Conservation (phyloP, 371 early-diverging fungal species). For the Haplosporangium sp. region DNA sequence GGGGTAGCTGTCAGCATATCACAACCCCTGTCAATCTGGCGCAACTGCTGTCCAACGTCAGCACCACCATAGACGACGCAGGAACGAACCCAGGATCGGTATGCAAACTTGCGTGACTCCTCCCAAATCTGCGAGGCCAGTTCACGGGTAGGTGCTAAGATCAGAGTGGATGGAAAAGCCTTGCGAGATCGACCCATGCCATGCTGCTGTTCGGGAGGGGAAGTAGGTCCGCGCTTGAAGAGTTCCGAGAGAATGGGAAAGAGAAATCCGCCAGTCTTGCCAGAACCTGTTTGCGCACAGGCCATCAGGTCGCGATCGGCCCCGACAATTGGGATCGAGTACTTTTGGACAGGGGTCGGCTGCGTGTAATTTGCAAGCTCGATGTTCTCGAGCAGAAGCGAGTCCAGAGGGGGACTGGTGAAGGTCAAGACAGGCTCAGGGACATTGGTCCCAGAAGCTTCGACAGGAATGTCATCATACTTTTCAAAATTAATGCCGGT, state of each 20-base stretch:
- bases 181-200: constrained; percentile 88
- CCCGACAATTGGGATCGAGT: constrained; percentile 91
- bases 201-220: constrained; percentile 58
- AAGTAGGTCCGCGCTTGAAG: constrained; percentile 90
- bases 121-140: constrained; percentile 95
- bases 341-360: constrained; percentile 97
- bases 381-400: constrained; percentile 91
- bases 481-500: constrained; percentile 98
- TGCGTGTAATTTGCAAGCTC: constrained; percentile 88
- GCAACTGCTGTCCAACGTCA: constrained; percentile 90
- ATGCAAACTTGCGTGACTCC: constrained; percentile 88
- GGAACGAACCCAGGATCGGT: constrained; percentile 91
- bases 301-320: constrained; percentile 84
- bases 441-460: constrained; percentile 85
- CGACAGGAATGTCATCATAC: constrained; percentile 97
- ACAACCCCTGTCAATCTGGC: constrained; percentile 91
- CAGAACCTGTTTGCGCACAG: constrained; percentile 97
- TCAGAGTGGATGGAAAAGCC: constrained; percentile 82
- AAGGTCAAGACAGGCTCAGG: constrained; percentile 77
- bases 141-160: constrained; percentile 98
- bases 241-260: constrained; percentile 91
- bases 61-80: constrained; percentile 99
- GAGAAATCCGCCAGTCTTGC: constrained; percentile 91
- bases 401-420: constrained; percentile 82
- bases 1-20: constrained; percentile 98